A percentile compares a stretch with the other conserved stretches of the same genome.
These are phyloP conservation scores for Chlamydomonas reinhardtii DNA, from an alignment of 163 green algal genomes.

Conservation along the genomic window DNA sequence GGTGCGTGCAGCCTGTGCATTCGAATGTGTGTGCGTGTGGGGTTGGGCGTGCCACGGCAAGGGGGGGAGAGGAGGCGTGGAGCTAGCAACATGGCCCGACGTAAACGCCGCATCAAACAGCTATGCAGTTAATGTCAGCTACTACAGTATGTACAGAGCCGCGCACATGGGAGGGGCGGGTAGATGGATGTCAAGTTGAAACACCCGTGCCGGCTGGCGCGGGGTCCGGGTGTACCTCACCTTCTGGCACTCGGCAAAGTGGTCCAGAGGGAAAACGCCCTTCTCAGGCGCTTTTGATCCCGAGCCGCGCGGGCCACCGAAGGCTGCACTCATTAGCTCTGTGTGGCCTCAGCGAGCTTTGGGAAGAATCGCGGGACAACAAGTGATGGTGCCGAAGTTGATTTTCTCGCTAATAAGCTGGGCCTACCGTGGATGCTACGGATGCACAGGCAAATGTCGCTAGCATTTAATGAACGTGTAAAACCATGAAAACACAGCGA, in stretches of 20 bases:
- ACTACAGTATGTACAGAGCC: no score
- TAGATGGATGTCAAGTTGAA: no score
- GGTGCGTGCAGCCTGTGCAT: slow-evolving; percentile 70
- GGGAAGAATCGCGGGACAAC: neutral
- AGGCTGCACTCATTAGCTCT: slow-evolving; percentile 6
- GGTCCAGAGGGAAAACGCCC: slow-evolving; percentile 96
- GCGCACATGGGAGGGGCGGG: no score
- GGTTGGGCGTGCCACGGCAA: neutral
- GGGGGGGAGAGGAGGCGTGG: neutral
- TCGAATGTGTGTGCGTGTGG: no score
- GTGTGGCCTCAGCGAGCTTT: neutral
- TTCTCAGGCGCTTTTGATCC: slow-evolving; percentile 90
- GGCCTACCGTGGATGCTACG: neutral
- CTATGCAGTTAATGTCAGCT: no score
- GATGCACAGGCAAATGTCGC: neutral
- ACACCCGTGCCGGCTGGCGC: no score
- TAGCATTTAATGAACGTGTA: neutral
- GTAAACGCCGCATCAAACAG: no score
- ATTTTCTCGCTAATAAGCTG: neutral
- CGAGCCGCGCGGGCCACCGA: slow-evolving; percentile 2
- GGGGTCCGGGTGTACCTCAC: slow-evolving; percentile 44
- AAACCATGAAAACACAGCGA: neutral
- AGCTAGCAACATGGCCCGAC: no score
- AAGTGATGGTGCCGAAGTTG: neutral
- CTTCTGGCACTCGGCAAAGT: slow-evolving; percentile 96